Percentiles rank a stretch among this genome's conserved stretches.
These are phyloP conservation scores for Cyclanthera cordifolia DNA, from an alignment of 306 rosid species.

Conservation along the genomic window DNA sequence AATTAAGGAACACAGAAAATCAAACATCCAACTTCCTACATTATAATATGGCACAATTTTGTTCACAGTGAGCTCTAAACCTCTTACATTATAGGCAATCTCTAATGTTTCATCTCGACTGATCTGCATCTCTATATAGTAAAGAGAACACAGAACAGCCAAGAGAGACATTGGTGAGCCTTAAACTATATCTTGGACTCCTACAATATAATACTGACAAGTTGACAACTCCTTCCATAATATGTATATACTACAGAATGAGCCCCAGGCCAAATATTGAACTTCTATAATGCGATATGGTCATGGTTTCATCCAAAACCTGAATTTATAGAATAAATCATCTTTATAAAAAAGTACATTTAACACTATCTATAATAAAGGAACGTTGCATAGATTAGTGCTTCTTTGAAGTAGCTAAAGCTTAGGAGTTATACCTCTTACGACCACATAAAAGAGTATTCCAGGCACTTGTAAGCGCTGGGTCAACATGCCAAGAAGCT, in stretches of 20 bases:
- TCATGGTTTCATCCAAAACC: background rate
- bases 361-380: background rate
- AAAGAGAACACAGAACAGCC: background rate
- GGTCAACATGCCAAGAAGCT: conserved; percentile 99
- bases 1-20: background rate
- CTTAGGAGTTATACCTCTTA: conserved; percentile 49
- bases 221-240: background rate
- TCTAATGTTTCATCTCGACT: background rate
- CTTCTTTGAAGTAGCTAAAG: conserved; percentile 5
- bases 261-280: background rate
- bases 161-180: background rate
- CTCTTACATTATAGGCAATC: background rate
- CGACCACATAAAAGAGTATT: conserved; percentile 87
- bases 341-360: background rate
- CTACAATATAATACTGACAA: background rate
- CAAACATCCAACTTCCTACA: background rate
- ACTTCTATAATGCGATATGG: background rate
- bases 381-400: background rate
- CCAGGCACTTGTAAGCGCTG: conserved; percentile 99
- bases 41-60: background rate
- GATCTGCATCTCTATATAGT: background rate
- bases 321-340: background rate
- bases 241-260: background rate
- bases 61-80: background rate
- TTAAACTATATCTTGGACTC: background rate